phyloP scores from a whole-genome alignment of 441 rosid species.

The Erodium moschatum region DNA sequence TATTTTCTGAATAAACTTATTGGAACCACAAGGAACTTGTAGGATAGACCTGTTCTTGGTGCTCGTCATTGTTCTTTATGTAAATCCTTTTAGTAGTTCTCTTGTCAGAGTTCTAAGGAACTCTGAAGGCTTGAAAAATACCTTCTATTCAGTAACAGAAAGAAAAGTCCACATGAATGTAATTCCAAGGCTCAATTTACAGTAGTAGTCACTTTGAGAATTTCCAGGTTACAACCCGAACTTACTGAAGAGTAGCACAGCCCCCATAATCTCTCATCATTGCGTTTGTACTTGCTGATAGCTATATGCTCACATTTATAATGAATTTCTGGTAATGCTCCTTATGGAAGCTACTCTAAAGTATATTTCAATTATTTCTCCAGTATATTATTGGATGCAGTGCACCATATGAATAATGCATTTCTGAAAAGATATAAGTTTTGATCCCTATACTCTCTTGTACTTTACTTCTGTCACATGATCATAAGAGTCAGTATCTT shows the following conservation, averaged over 20 bases:
- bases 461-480: background rate
- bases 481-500: background rate
- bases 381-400: background rate
- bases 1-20: background rate
- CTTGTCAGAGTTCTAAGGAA: background rate
- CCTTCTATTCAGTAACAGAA: background rate
- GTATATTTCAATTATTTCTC: background rate
- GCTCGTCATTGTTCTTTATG: background rate
- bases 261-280: background rate
- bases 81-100: background rate
- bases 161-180: background rate
- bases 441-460: slow-evolving; percentile 1
- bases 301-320: background rate
- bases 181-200: background rate
- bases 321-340: background rate
- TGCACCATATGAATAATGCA: slow-evolving; percentile 1
- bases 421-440: background rate
- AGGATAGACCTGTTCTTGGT: background rate
- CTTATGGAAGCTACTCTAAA: background rate
- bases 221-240: background rate
- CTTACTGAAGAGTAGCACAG: background rate
- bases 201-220: background rate
- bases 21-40: background rate
- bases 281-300: background rate
- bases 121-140: background rate